Percentiles rank a stretch among this genome's conserved stretches.
These are phyloP conservation scores for Diversispora epigaea DNA, from an alignment of 192 early-diverging fungal genomes.

Conservation along the genomic window DNA sequence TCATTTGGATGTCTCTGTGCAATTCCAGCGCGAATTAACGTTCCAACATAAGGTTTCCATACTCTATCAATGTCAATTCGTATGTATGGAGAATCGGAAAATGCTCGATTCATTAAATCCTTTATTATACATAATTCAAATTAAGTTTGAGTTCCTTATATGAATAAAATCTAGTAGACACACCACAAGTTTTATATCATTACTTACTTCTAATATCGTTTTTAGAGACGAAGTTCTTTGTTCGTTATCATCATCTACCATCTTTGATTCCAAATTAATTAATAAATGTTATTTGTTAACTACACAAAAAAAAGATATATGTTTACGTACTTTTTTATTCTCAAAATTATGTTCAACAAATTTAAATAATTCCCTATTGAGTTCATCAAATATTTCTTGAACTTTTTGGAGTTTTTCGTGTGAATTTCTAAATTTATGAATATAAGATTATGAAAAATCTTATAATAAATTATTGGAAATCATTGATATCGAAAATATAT, in stretches of 20 bases:
- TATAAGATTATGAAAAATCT: neutral
- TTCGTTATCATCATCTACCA: neutral
- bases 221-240: neutral
- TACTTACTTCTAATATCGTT: neutral
- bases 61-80: slow-evolving; percentile 31
- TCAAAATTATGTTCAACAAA: neutral
- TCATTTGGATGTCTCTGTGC: slow-evolving; percentile 42
- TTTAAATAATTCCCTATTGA: neutral
- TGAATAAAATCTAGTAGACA: neutral
- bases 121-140: neutral
- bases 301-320: neutral
- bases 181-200: neutral
- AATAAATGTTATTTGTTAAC: neutral
- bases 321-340: neutral
- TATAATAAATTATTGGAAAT: neutral
- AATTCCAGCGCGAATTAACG: slow-evolving; percentile 43
- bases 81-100: slow-evolving; percentile 39
- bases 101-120: slow-evolving; percentile 48
- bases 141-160: neutral
- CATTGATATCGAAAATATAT: neutral
- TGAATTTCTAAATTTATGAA: neutral
- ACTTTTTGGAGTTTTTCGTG: neutral
- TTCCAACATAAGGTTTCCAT: slow-evolving; percentile 47
- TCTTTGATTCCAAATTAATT: neutral
- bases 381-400: neutral